These are phyloP conservation scores for Xerocomus minutiporus DNA, from an alignment of 1,284 basidiomycete genomes.

Conservation along the genomic window DNA sequence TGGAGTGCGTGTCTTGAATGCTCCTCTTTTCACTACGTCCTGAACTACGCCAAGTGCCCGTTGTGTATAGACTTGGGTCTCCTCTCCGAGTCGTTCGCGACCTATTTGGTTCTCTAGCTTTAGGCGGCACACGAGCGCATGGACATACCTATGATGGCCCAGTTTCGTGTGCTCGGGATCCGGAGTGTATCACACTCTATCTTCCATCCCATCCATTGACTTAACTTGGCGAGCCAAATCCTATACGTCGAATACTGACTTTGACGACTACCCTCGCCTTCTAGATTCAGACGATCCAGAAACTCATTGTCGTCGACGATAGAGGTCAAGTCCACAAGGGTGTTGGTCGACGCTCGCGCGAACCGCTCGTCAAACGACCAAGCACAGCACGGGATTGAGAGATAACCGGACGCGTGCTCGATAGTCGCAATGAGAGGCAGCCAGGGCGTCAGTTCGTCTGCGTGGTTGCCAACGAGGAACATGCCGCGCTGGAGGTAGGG, in stretches of 20 bases:
- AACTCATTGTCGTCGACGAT: constrained; percentile 34
- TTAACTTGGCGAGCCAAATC: constrained; percentile 74
- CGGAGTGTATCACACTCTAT: constrained; percentile 83
- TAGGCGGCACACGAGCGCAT: background rate
- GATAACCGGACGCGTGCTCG: constrained; percentile 61
- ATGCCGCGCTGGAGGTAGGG: constrained; percentile 33
- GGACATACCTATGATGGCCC: constrained; percentile 79
- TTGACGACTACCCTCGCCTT: constrained; percentile 49
- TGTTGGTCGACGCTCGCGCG: constrained; percentile 38
- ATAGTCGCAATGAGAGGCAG: constrained; percentile 70
- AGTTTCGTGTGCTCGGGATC: constrained; percentile 91
- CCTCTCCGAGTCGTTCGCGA: constrained; percentile 28
- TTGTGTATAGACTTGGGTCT: constrained; percentile 33
- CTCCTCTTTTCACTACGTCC: constrained; percentile 49
- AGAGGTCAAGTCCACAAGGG: background rate
- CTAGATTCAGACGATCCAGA: constrained; percentile 51
- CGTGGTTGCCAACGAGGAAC: constrained; percentile 93
- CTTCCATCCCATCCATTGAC: constrained; percentile 75
- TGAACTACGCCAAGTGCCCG: constrained; percentile 45
- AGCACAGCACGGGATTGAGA: constrained; percentile 91
- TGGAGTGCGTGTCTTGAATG: constrained; percentile 65
- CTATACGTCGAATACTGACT: constrained; percentile 78
- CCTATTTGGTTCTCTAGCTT: constrained; percentile 26
- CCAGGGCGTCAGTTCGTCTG: constrained; percentile 95
- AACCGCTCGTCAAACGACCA: constrained; percentile 71